A percentile compares a stretch with the other conserved stretches of the same genome.
Evolutionary conservation across 306 rosid species (phyloP).

Genomic region (Dalbergia cochinchinensis): DNA sequence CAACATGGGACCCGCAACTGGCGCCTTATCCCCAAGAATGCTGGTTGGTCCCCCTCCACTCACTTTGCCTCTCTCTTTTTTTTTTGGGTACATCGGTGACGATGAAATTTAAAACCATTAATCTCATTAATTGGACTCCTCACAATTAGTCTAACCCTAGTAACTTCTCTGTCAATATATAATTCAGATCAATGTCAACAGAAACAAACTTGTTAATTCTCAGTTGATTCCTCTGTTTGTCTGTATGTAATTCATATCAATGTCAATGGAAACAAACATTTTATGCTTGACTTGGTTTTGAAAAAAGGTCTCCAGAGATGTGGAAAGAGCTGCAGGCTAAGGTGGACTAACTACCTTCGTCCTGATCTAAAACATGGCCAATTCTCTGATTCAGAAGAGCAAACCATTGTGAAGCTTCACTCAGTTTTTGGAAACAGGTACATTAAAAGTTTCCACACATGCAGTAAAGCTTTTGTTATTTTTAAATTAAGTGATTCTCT

Average conservation of each 20-base stretch:
- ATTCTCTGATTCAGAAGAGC: constrained; percentile 83
- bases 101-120: too few species aligned
- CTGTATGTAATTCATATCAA: neutral
- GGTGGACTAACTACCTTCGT: constrained; percentile 91
- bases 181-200: too few species aligned
- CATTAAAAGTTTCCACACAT: neutral
- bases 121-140: too few species aligned
- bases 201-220: too few species aligned
- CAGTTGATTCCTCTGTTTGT: too few species aligned
- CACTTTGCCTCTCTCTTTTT: neutral
- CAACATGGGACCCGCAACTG: constrained; percentile 61
- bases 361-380: constrained; percentile 96
- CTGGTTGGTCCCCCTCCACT: constrained; percentile 29
- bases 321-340: constrained; percentile 88
- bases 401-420: constrained; percentile 88
- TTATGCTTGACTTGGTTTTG: neutral
- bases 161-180: too few species aligned
- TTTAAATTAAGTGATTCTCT: neutral
- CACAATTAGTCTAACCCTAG: too few species aligned
- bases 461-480: neutral
- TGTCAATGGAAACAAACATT: neutral
- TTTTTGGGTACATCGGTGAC: too few species aligned
- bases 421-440: constrained; percentile 94
- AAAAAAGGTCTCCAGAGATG: constrained; percentile 85
- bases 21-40: constrained; percentile 58